These are phyloP conservation scores for Fusarium gaditjirri DNA, from an alignment of 2,329 filamentous ascomycete species.

Conservation along the genomic window DNA sequence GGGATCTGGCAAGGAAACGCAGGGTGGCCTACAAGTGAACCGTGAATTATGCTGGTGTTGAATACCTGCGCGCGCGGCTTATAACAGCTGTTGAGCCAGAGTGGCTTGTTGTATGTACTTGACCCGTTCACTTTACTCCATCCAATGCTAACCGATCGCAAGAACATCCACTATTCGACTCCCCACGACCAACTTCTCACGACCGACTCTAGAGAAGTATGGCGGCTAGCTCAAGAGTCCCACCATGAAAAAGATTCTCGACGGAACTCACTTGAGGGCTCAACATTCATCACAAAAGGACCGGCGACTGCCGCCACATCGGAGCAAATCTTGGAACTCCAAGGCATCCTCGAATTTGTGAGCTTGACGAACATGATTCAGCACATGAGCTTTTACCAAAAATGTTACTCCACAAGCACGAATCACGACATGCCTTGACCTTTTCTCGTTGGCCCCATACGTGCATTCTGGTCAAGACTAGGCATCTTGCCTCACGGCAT, in stretches of 20 bases:
- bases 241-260: background rate
- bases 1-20: too few species aligned
- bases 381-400: background rate
- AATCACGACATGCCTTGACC: background rate
- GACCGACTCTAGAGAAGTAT: background rate
- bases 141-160: too few species aligned
- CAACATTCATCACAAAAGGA: background rate
- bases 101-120: background rate
- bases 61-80: background rate
- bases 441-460: background rate
- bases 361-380: background rate
- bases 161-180: too few species aligned
- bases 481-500: background rate
- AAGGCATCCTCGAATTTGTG: background rate
- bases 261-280: background rate
- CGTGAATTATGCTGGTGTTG: background rate
- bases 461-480: background rate
- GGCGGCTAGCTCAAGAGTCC: background rate
- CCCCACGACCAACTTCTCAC: background rate
- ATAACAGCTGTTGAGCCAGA: background rate
- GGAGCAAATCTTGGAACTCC: accelerated
- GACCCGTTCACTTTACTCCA: background rate
- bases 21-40: too few species aligned
- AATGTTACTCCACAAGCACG: background rate
- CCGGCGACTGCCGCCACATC: background rate